Conservation (phyloP, 306 rosid genomes). For the Medicago arabica region DNA sequence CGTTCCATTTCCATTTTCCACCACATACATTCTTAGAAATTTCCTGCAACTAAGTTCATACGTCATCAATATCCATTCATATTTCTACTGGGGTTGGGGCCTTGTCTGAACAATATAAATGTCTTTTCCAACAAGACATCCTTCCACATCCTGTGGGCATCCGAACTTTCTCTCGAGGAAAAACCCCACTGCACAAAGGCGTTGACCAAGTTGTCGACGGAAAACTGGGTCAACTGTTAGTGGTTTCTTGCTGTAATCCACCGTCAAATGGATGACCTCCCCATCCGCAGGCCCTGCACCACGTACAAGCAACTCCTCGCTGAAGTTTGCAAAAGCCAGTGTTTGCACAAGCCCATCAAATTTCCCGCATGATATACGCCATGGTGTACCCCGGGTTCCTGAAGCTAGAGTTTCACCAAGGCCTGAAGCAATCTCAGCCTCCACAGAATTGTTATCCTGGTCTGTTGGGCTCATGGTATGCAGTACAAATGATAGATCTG, state of each 20-base stretch:
- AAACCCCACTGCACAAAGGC: conserved; percentile 85
- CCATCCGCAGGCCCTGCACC: conserved; percentile 88
- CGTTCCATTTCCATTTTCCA: conserved; percentile 10
- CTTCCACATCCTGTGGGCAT: conserved; percentile 90
- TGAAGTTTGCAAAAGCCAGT: conserved; percentile 88
- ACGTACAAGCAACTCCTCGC: conserved; percentile 81
- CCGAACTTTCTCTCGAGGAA: conserved; percentile 89
- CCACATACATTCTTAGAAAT: conserved; percentile 22
- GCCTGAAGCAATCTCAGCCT: conserved; percentile 95
- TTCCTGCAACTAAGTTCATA: neutral
- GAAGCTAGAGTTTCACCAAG: conserved; percentile 99
- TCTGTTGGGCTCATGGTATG: conserved; percentile 80
- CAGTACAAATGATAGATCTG: conserved; percentile 88
- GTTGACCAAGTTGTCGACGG: conserved; percentile 84
- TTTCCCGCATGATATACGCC: conserved; percentile 88
- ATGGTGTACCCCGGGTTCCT: conserved; percentile 93
- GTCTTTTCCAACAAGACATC: conserved; percentile 86
- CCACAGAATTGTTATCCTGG: conserved; percentile 73
- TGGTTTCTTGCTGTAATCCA: conserved; percentile 91
- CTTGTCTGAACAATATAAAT: conserved; percentile 87
- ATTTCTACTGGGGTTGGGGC: conserved; percentile 74
- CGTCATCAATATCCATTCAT: neutral
- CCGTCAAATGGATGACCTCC: conserved; percentile 77
- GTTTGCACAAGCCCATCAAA: conserved; percentile 76
- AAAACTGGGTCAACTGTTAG: conserved; percentile 71